phyloP scores from a whole-genome alignment of 345 rosid genomes.

The Euphorbia pulcherrima region DNA sequence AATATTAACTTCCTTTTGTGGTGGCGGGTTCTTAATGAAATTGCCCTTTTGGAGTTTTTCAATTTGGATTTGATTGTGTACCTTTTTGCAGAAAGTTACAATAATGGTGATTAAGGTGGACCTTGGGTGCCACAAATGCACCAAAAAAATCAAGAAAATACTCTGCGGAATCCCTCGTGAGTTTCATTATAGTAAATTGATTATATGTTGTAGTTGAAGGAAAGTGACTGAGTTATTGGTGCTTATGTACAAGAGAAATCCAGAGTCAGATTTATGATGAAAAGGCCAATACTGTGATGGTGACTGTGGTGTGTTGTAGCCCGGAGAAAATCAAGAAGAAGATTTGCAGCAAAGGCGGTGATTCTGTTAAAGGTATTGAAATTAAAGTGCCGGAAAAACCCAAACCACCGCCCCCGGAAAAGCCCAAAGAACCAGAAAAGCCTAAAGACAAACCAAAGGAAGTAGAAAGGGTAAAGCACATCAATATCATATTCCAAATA shows the following conservation, averaged over 20 bases:
- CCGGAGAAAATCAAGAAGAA: constrained; percentile 66
- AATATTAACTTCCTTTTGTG: not conserved
- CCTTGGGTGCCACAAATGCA: constrained; percentile 62
- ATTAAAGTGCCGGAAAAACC: constrained; percentile 33
- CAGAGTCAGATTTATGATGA: constrained; percentile 55
- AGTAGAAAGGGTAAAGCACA: too few species aligned
- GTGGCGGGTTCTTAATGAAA: not conserved
- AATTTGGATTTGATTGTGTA: not conserved
- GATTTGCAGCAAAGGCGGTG: constrained; percentile 53
- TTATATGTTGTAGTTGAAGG: too few species aligned
- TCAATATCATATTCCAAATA: too few species aligned
- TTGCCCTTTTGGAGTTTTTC: not conserved
- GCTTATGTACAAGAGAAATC: constrained; percentile 46
- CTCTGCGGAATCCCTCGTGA: constrained; percentile 71
- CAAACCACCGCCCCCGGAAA: not conserved
- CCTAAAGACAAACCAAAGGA: too few species aligned
- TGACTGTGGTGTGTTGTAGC: constrained; percentile 72
- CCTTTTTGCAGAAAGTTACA: constrained; percentile 40
- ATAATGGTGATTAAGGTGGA: constrained; percentile 65
- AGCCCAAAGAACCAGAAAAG: not conserved
- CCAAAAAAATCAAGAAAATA: constrained; percentile 64
- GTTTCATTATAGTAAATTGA: constrained; percentile 16
- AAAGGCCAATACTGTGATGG: constrained; percentile 51
- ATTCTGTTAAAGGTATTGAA: constrained; percentile 49
- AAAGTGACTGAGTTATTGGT: constrained; percentile 35